phyloP scores from a whole-genome alignment of 2,329 filamentous ascomycete species.

The Dryadomyces sulphureus region DNA sequence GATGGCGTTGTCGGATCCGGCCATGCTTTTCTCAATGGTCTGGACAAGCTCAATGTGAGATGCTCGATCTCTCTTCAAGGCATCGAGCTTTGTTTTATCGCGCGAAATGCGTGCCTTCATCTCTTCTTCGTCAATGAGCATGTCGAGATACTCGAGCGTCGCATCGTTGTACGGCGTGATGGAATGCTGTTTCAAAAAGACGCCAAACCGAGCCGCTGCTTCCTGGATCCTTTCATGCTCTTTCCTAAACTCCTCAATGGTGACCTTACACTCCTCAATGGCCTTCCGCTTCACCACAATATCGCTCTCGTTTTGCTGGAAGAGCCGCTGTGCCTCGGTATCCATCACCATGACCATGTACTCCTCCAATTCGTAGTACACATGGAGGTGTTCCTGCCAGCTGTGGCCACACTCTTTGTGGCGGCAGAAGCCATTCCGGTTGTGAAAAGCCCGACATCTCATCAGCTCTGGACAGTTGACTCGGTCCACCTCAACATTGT shows the following conservation, averaged over 20 bases:
- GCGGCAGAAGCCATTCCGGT: constrained; percentile 13
- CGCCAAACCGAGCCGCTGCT: constrained; percentile 20
- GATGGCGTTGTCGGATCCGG: background rate
- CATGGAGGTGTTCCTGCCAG: constrained; percentile 23
- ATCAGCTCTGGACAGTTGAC: constrained; percentile 15
- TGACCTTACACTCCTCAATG: constrained; percentile 12
- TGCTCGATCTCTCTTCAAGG: constrained; percentile 11
- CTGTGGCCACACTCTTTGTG: constrained; percentile 12
- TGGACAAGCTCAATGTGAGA: constrained; percentile 13
- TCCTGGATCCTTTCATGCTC: constrained; percentile 20
- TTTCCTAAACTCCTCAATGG: constrained; percentile 16
- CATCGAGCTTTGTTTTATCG: constrained; percentile 11
- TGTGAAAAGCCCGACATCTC: constrained; percentile 15
- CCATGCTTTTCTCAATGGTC: constrained; percentile 8
- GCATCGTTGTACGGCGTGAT: constrained; percentile 26
- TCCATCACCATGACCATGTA: constrained; percentile 14
- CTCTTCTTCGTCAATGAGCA: constrained; percentile 22
- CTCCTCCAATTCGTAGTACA: constrained; percentile 16
- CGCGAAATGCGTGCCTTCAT: constrained; percentile 17
- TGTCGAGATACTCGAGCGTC: constrained; percentile 22
- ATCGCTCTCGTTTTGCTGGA: constrained; percentile 13
- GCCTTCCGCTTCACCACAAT: constrained; percentile 14
- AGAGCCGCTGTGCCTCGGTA: constrained; percentile 12
- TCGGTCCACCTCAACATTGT: constrained; percentile 14
- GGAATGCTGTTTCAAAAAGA: constrained; percentile 22